Evolutionary conservation across 2,329 filamentous ascomycete genomes (phyloP).

Genomic region (Colletotrichum sojae): DNA sequence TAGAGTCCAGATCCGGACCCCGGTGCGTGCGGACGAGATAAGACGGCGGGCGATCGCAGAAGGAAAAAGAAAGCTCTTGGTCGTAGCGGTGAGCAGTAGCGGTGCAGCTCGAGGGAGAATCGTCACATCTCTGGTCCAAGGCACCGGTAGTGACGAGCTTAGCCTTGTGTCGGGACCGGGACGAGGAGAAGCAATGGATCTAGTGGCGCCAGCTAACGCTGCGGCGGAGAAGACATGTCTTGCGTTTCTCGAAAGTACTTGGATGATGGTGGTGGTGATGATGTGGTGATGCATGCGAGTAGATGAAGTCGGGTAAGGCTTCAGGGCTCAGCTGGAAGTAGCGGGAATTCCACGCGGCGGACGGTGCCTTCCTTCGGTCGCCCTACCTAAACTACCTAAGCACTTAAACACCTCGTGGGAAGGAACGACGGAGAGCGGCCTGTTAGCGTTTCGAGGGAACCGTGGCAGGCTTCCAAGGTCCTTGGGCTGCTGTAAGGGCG

Average conservation of each 20-base stretch:
- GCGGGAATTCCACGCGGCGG: too few species aligned
- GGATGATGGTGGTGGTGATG: not conserved
- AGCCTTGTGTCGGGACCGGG: slow-evolving; percentile 2
- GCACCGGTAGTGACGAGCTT: not conserved
- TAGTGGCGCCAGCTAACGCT: slow-evolving; percentile 11
- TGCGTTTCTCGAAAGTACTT: not conserved
- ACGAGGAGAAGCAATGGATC: not conserved
- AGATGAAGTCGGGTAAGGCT: not conserved
- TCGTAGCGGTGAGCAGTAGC: slow-evolving; percentile 8
- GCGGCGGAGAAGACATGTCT: slow-evolving; percentile 21
- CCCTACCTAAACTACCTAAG: too few species aligned
- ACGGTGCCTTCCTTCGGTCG: too few species aligned
- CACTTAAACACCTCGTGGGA: not conserved
- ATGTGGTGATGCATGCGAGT: slow-evolving; percentile 17
- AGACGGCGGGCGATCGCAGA: slow-evolving; percentile 23
- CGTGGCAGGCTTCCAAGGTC: not conserved
- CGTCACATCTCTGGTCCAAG: not conserved
- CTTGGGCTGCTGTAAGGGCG: slow-evolving; percentile 18
- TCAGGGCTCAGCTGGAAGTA: too few species aligned
- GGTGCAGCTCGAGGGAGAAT: not conserved
- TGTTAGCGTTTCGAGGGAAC: slow-evolving; percentile 19
- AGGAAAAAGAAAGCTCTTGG: slow-evolving; percentile 22
- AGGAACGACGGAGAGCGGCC: not conserved
- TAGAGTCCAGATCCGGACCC: not conserved
- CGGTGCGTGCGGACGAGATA: not conserved